phyloP scores from a whole-genome alignment of 352 stramenopile species.

The Globisporangium yorkense region DNA sequence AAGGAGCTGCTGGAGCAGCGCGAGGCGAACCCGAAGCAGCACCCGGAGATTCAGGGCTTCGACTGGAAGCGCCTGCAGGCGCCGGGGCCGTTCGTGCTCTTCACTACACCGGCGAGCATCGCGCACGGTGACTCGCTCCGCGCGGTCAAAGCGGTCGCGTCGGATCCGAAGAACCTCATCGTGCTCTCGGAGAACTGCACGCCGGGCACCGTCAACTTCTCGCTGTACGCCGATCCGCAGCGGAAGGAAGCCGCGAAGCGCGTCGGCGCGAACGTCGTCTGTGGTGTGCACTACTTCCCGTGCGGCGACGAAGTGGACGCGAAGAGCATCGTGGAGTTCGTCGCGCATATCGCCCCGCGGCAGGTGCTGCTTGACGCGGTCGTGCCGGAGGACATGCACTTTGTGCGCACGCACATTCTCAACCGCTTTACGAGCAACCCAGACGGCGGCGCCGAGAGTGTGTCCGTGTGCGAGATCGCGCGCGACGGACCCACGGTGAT shows the following conservation, averaged over 20 bases:
- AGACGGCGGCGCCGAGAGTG: constrained; percentile 14
- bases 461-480: constrained; percentile 16
- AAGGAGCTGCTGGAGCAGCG: constrained; percentile 23
- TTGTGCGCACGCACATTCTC: constrained; percentile 58
- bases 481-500: constrained; percentile 25
- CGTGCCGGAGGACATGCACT: constrained; percentile 49
- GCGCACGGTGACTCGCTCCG: constrained; percentile 61
- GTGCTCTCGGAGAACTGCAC: constrained; percentile 83
- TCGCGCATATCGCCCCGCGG: constrained; percentile 40
- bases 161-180: constrained; percentile 76
- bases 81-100: constrained; percentile 66
- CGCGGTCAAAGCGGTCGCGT: constrained; percentile 54
- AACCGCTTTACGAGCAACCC: constrained; percentile 26
- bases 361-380: constrained; percentile 68
- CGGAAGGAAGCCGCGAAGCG: constrained; percentile 66
- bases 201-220: constrained; percentile 75
- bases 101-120: constrained; percentile 74
- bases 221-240: constrained; percentile 70
- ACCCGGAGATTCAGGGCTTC: constrained; percentile 33
- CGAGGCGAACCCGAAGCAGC: constrained; percentile 11
- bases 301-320: constrained; percentile 81
- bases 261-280: constrained; percentile 59
- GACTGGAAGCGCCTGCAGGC: constrained; percentile 69
- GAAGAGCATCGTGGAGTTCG: constrained; percentile 79
- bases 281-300: constrained; percentile 81